A percentile compares a stretch with the other conserved stretches of the same genome.
phyloP scores from a whole-genome alignment of 163 green algal genomes.

The Chlorella variabilis region DNA sequence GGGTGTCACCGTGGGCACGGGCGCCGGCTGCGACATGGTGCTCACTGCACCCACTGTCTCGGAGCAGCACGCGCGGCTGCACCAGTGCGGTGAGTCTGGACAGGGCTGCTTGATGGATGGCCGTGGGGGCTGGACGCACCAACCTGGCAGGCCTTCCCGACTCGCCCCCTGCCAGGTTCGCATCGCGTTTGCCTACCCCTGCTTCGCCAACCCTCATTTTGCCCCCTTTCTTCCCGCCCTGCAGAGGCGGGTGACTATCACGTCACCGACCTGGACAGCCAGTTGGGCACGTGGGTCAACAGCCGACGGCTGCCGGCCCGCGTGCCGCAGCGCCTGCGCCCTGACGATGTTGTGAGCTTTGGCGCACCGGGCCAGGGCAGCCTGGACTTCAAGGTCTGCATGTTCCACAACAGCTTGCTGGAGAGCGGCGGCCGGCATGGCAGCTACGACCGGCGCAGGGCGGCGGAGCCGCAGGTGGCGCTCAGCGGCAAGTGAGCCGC shows the following conservation, averaged over 20 bases:
- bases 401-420: constrained; percentile 23
- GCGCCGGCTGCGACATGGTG: constrained; percentile 2
- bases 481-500: not conserved
- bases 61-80: constrained; percentile 16
- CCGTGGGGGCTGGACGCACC: not conserved
- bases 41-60: constrained; percentile 21
- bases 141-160: no score
- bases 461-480: not conserved
- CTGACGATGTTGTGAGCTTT: constrained; percentile 43
- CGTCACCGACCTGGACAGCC: constrained; percentile 45
- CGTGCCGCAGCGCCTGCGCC: constrained; percentile 4
- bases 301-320: constrained; percentile 6
- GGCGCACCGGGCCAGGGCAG: not conserved
- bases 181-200: no score
- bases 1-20: constrained; percentile 2
- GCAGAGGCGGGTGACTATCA: constrained; percentile 38
- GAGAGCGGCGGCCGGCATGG: constrained; percentile 9
- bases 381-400: constrained; percentile 8
- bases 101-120: not conserved
- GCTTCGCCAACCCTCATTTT: not conserved
- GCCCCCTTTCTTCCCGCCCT: no score
- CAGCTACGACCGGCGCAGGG: constrained; percentile 19
- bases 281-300: constrained; percentile 57
- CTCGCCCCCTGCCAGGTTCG: no score
- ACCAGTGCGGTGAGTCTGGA: constrained; percentile 31